Base-by-base conservation (phyloP, 352 stramenopile species). In the Globisporangium emineosum region DNA sequence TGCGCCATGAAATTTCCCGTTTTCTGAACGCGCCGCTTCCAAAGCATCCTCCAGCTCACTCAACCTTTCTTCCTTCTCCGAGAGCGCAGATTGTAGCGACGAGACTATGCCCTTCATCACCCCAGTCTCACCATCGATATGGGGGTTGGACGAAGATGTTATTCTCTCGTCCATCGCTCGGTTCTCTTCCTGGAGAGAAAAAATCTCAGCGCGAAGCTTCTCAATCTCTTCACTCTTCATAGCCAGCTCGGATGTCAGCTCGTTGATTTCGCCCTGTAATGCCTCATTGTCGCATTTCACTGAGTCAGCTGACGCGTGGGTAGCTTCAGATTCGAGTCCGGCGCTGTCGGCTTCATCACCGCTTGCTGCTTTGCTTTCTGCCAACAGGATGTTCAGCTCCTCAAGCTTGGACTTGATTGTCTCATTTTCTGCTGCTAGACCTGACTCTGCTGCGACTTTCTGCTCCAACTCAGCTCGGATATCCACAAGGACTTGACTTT, bases 21-120 rank as follows among this genome's bases (percentile, higher is more conserved):
- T 56, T 56, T 57, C 47, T 27, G 60, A 25, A 6, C 19, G 60
- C 21, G 50, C 50, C 37, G 15, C 7, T 45, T 35, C 60, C 19
- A 60, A 25, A 8, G 60, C 51, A 17, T 10, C 51, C 17, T 65
- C 59, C 23, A 65, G 23, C 59, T 57, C 59, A 25, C 12, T 45
- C 30, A 58, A 2, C 15, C 43, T 47, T 33, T 35, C 49, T 47
- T 59, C 49, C 42, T 59, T 53, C n/a, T 50, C 60, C 3, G 35
- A 40, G 19, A 58, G 6, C 9, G 25, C 40, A 29, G 13, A 25
- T 25, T 47, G 21, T 17, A 62, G 42, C 12, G 40, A 67, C 17
- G 45, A 17, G 23, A 58, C 37, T 10, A 15, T 23, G 21, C 52
- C 50, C 47, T 52, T 58, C n/a, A 50, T 30, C 27, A 21, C 49